Percentiles rank a stretch among this genome's conserved stretches.
Conservation (phyloP, 2,329 filamentous ascomycete genomes). For the Penicillium palitans region DNA sequence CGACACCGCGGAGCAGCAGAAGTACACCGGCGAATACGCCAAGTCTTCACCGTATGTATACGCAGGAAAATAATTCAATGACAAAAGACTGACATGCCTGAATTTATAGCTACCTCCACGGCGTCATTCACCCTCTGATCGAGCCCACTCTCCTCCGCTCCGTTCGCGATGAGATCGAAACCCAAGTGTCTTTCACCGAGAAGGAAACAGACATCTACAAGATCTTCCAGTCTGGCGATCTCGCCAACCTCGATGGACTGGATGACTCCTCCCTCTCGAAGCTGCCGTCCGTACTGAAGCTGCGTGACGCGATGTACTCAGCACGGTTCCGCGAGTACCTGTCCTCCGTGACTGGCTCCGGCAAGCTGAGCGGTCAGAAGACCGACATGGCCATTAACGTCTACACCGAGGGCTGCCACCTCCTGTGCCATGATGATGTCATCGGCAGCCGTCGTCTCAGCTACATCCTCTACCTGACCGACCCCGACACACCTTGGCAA, state of each 20-base stretch:
- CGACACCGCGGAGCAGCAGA: conserved; percentile 40
- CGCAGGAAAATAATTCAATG: conserved; percentile 2
- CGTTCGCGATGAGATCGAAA: conserved; percentile 84
- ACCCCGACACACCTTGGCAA: conserved; percentile 89
- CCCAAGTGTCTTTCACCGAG: conserved; percentile 91
- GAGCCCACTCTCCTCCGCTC: conserved; percentile 77
- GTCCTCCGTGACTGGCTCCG: conserved; percentile 79
- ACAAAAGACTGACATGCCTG: neutral
- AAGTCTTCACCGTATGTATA: conserved; percentile 44
- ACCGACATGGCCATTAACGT: conserved; percentile 99
- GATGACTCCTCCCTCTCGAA: conserved; percentile 81
- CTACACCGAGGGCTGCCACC: conserved; percentile 92
- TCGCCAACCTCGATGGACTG: conserved; percentile 93
- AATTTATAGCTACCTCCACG: conserved; percentile 73
- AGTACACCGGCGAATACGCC: conserved; percentile 47
- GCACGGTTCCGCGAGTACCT: conserved; percentile 85
- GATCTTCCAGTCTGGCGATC: conserved; percentile 96
- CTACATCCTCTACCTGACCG: conserved; percentile 94
- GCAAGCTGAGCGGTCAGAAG: conserved; percentile 85
- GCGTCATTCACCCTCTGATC: conserved; percentile 80
- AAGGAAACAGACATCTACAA: conserved; percentile 99
- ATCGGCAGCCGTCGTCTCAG: conserved; percentile 95
- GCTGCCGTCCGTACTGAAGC: conserved; percentile 81
- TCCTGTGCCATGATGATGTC: conserved; percentile 97
- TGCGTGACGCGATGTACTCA: conserved; percentile 96